These are phyloP conservation scores for Pyrus hybrid DNA, from an alignment of 331 rosid genomes.

Conservation along the genomic window DNA sequence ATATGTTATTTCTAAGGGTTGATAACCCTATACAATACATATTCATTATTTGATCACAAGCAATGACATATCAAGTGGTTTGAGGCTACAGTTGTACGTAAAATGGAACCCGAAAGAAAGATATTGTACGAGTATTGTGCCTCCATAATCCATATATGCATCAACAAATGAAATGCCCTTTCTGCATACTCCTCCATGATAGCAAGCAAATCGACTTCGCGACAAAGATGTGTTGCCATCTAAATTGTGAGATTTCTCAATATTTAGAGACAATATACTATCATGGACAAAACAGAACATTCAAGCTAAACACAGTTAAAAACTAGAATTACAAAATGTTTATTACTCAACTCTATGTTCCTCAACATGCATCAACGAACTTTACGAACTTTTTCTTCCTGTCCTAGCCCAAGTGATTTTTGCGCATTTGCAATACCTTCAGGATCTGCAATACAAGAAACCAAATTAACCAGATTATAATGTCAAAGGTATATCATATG, in stretches of 20 bases:
- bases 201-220: no score
- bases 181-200: no score
- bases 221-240: not conserved
- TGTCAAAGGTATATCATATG: not conserved
- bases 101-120: not conserved
- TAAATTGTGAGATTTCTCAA: not conserved
- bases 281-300: not conserved
- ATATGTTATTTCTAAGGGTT: no score
- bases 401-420: slow-evolving; percentile 53
- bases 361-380: slow-evolving; percentile 17
- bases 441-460: slow-evolving; percentile 33
- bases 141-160: no score
- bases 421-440: slow-evolving; percentile 51
- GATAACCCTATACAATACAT: no score
- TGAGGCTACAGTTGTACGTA: not conserved
- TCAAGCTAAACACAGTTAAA: not conserved
- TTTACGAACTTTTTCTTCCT: slow-evolving; percentile 39
- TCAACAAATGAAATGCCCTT: not conserved
- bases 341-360: not conserved
- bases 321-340: not conserved
- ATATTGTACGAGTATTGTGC: not conserved
- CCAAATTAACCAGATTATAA: not conserved
- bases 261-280: not conserved
- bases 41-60: no score
- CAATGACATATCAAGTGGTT: not conserved